Conservation (phyloP, 2,329 filamentous ascomycete genomes). For the Ophidiomyces ophidiicola region DNA sequence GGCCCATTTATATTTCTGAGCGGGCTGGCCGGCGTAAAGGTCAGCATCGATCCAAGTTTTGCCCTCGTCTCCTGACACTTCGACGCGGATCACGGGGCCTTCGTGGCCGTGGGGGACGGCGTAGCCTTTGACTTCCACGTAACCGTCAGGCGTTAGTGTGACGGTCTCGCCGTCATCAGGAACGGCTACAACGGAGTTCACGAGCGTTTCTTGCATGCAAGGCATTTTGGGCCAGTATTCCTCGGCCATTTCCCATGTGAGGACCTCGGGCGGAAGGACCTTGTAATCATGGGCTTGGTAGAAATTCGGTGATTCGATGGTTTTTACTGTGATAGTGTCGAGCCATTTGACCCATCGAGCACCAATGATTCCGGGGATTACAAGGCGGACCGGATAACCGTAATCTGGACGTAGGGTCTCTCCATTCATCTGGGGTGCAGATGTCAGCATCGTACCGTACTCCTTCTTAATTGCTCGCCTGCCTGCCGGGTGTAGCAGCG, state of each 20-base stretch:
- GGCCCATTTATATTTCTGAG: constrained; percentile 36
- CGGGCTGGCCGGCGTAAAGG: constrained; percentile 19
- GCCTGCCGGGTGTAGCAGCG: neutral
- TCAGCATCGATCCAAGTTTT: constrained; percentile 40
- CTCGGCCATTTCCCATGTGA: constrained; percentile 38
- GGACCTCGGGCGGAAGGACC: constrained; percentile 42
- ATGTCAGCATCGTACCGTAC: neutral
- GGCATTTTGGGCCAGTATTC: constrained; percentile 41
- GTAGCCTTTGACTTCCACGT: constrained; percentile 43
- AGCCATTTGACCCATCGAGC: constrained; percentile 47
- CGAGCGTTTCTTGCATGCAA: constrained; percentile 44
- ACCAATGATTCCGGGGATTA: constrained; percentile 43
- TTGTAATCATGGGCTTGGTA: constrained; percentile 52
- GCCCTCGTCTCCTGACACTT: constrained; percentile 42
- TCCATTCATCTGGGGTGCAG: constrained; percentile 37
- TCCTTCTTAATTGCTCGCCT: too few species aligned
- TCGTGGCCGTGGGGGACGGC: constrained; percentile 43
- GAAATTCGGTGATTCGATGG: constrained; percentile 41
- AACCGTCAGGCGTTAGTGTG: constrained; percentile 27
- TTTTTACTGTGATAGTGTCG: constrained; percentile 41
- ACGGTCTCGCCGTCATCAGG: constrained; percentile 38
- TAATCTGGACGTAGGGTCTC: constrained; percentile 37
- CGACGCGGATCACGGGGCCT: constrained; percentile 43
- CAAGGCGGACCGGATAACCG: constrained; percentile 41
- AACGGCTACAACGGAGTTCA: constrained; percentile 44